Percentiles rank a stretch among this genome's conserved stretches.
These are phyloP conservation scores for Nyssa sinensis DNA, from an alignment of 148 eudicot genomes.

Conservation along the genomic window DNA sequence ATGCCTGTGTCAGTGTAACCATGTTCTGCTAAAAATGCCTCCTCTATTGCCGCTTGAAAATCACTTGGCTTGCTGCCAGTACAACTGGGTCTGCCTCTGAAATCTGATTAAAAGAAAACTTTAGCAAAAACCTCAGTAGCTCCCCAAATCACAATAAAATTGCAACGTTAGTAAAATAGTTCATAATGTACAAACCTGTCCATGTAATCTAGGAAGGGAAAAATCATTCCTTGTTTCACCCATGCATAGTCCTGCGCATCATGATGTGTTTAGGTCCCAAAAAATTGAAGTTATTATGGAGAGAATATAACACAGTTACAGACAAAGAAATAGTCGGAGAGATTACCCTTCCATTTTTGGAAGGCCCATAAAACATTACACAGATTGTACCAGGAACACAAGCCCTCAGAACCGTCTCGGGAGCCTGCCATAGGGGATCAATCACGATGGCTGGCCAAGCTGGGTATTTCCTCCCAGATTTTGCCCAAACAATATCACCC, in stretches of 20 bases:
- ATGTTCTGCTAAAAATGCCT: constrained; percentile 80
- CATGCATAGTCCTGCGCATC: constrained; percentile 84
- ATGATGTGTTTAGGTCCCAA: constrained; percentile 3
- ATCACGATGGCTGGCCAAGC: constrained; percentile 76
- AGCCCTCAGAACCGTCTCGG: constrained; percentile 50
- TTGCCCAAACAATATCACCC: constrained; percentile 73
- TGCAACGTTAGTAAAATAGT: background rate
- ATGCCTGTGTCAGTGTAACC: constrained; percentile 46
- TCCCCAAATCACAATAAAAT: background rate
- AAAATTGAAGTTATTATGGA: background rate
- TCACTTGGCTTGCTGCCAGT: constrained; percentile 84
- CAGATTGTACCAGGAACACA: constrained; percentile 60
- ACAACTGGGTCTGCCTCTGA: constrained; percentile 87
- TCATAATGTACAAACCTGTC: constrained; percentile 52
- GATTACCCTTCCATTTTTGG: constrained; percentile 64
- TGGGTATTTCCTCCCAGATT: constrained; percentile 64
- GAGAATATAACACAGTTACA: background rate
- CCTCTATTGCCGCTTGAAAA: constrained; percentile 83
- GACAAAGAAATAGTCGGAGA: background rate
- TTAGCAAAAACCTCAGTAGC: constrained; percentile 6
- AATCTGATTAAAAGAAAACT: constrained; percentile 49
- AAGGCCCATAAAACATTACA: constrained; percentile 67
- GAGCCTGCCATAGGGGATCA: constrained; percentile 62
- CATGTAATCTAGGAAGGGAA: constrained; percentile 74
- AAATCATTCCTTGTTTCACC: constrained; percentile 93